Conservation (phyloP, 73 alveolate species). For the Vitrella brassicaformis region DNA sequence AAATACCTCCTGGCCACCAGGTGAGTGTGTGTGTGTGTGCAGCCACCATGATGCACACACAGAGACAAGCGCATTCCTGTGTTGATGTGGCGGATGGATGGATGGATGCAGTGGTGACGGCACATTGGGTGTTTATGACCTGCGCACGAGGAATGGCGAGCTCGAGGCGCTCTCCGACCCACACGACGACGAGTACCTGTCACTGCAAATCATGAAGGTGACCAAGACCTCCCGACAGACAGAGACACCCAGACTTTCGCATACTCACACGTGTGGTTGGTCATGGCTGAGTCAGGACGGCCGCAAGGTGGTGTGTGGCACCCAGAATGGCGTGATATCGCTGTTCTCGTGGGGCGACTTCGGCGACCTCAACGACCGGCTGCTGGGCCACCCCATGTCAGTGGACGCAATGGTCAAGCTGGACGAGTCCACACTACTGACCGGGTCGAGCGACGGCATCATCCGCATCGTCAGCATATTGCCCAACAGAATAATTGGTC, state of each 20-base stretch:
- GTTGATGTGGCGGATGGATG: too few relatives aligned
- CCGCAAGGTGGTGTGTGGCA: constrained; percentile 53
- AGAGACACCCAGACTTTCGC: too few relatives aligned
- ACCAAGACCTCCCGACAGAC: too few relatives aligned
- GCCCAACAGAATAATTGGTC: constrained; percentile 60
- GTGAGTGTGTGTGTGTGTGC: too few relatives aligned
- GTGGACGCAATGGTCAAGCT: constrained; percentile 57
- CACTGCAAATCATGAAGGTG: too few relatives aligned
- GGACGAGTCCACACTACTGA: constrained; percentile 58
- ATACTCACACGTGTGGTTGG: too few relatives aligned
- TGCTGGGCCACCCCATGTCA: constrained; percentile 62
- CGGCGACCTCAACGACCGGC: constrained; percentile 74
- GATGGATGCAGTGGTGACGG: too few relatives aligned
- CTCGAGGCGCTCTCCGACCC: constrained; percentile 69
- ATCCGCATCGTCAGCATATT: constrained; percentile 61
- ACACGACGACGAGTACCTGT: constrained; percentile 59
- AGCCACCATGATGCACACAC: too few relatives aligned
- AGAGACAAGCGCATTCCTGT: too few relatives aligned
- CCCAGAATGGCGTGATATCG: constrained; percentile 56
- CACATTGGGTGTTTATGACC: constrained; percentile 64
- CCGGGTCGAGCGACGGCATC: constrained; percentile 73
- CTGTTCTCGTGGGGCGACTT: constrained; percentile 74
- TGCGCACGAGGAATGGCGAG: constrained; percentile 44
- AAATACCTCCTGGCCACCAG: constrained; percentile 50
- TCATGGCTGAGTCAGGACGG: constrained; percentile 45